Evolutionary conservation across 345 rosid genomes (phyloP).

Genomic region (Arabidopsis suecica): DNA sequence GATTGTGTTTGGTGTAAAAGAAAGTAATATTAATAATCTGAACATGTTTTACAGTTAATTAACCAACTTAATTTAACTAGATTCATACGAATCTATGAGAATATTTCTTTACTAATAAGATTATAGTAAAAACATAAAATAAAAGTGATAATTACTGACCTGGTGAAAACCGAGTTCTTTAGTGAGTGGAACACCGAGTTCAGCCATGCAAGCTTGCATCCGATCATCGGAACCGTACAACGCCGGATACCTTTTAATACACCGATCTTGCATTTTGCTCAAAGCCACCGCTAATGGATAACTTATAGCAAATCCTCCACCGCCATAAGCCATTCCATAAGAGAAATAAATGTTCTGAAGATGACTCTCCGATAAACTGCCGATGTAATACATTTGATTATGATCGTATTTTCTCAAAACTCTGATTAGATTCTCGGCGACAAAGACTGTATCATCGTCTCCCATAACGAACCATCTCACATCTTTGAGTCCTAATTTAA

Average conservation of each 20-base stretch:
- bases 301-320: conserved; percentile 97
- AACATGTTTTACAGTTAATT: conserved; percentile 4
- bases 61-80: conserved; percentile 5
- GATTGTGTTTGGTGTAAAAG: too few relatives aligned
- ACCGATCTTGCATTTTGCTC: conserved; percentile 82
- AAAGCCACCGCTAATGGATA: conserved; percentile 89
- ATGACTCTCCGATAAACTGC: conserved; percentile 94
- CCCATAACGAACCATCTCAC: conserved; percentile 99
- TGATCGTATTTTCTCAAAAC: conserved; percentile 82
- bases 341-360: conserved; percentile 94
- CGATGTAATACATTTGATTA: conserved; percentile 85
- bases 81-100: conserved; percentile 20
- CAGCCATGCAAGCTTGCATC: conserved; percentile 99
- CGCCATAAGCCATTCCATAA: conserved; percentile 98
- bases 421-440: conserved; percentile 80
- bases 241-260: conserved; percentile 89
- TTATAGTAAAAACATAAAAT: background rate
- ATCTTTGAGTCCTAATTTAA: conserved; percentile 62
- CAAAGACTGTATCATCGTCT: conserved; percentile 93
- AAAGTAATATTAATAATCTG: too few relatives aligned
- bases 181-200: conserved; percentile 99
- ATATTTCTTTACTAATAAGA: background rate
- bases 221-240: conserved; percentile 97
- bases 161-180: conserved; percentile 98
- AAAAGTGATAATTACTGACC: conserved; percentile 52